A percentile compares a stretch with the other conserved stretches of the same genome.
phyloP scores from a whole-genome alignment of 2,329 filamentous ascomycete genomes.

The Aspergillus sp. region DNA sequence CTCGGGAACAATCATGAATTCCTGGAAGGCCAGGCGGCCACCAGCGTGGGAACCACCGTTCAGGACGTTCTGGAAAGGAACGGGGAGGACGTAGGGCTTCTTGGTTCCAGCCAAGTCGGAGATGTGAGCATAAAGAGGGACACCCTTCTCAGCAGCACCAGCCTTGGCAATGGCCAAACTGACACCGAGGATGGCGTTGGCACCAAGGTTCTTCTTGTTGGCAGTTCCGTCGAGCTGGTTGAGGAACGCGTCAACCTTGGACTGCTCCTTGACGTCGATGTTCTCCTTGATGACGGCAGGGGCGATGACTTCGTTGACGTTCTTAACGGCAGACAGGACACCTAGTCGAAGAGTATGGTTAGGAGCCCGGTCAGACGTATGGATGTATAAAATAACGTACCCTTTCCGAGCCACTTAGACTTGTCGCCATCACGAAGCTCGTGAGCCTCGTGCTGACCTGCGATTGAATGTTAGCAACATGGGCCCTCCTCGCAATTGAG shows the following conservation, averaged over 20 bases:
- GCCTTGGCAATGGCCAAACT: conserved; percentile 83
- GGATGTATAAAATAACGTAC: conserved; percentile 40
- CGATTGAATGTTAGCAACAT: conserved; percentile 26
- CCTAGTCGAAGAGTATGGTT: conserved; percentile 28
- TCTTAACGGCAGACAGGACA: conserved; percentile 79
- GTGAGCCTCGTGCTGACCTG: conserved; percentile 85
- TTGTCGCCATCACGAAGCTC: conserved; percentile 91
- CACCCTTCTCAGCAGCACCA: conserved; percentile 82
- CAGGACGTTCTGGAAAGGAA: conserved; percentile 91
- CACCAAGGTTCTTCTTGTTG: conserved; percentile 86
- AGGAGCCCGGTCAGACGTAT: neutral
- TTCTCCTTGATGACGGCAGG: conserved; percentile 79
- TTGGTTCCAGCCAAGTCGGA: conserved; percentile 85
- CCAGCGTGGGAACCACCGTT: conserved; percentile 96
- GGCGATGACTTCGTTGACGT: conserved; percentile 79
- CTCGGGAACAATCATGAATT: conserved; percentile 92
- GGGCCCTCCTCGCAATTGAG: neutral
- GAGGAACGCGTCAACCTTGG: conserved; percentile 79
- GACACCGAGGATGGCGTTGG: conserved; percentile 86
- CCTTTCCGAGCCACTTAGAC: conserved; percentile 81
- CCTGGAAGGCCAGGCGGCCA: conserved; percentile 91
- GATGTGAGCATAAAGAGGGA: conserved; percentile 84
- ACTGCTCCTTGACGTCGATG: conserved; percentile 83
- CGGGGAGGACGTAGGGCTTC: conserved; percentile 86
- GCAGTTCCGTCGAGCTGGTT: conserved; percentile 79